Evolutionary conservation across 768 basidiomycete species (phyloP).

Genomic region (Leccinum subgranulosum): DNA sequence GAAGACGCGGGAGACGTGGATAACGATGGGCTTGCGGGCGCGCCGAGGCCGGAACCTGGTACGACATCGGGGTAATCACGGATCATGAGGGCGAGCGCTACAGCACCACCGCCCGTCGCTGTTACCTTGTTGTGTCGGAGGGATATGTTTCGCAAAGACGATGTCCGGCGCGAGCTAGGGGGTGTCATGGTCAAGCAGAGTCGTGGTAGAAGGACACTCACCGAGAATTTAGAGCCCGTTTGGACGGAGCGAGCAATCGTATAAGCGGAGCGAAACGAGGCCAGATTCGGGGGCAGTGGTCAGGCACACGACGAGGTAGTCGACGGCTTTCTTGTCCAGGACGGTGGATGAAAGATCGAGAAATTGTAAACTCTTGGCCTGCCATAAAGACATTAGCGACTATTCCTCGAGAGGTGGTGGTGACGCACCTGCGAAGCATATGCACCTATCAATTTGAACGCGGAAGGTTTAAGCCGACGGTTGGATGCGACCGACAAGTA

Average conservation of each 20-base stretch:
- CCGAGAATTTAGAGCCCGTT: constrained; percentile 77
- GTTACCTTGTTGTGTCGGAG: constrained; percentile 86
- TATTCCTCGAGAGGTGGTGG: not conserved
- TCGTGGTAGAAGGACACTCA: constrained; percentile 35
- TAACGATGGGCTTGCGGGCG: constrained; percentile 1
- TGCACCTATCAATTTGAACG: constrained; percentile 77
- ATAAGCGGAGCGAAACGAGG: constrained; percentile 78
- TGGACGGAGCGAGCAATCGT: constrained; percentile 78
- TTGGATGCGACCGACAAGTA: constrained; percentile 88
- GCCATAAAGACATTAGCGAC: not conserved
- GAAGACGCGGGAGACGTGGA: constrained; percentile 13
- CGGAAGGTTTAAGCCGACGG: constrained; percentile 59
- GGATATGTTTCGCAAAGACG: constrained; percentile 80
- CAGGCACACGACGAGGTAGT: constrained; percentile 74
- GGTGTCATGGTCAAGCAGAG: not conserved
- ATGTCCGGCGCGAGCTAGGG: constrained; percentile 76
- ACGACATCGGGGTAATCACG: constrained; percentile 90
- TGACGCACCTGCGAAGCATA: constrained; percentile 66
- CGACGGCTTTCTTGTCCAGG: constrained; percentile 81
- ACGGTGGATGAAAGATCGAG: constrained; percentile 86
- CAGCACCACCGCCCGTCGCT: constrained; percentile 82
- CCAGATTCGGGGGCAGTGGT: constrained; percentile 37
- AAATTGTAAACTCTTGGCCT: constrained; percentile 80
- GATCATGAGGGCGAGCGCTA: constrained; percentile 95
- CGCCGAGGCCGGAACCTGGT: constrained; percentile 18